Evolutionary conservation across 2,329 filamentous ascomycete species (phyloP).

Genomic region (Sporothrix dimorphospora): DNA sequence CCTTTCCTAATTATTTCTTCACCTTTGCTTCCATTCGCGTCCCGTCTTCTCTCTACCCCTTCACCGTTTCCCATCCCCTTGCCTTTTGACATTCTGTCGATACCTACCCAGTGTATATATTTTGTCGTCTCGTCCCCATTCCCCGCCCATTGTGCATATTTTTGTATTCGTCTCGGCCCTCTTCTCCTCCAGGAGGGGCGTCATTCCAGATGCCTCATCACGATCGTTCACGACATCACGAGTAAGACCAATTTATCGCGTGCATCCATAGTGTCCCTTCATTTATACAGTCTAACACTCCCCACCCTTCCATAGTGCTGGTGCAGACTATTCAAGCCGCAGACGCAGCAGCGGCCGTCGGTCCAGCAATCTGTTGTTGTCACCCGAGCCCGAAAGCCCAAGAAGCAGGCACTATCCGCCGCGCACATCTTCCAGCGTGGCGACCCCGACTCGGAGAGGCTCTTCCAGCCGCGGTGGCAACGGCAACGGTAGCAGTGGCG

Average conservation of each 20-base stretch:
- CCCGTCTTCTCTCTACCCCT: background rate
- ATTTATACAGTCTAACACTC: background rate
- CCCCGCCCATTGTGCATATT: background rate
- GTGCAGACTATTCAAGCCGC: background rate
- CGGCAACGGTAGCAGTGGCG: background rate
- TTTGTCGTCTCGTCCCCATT: background rate
- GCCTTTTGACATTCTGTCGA: background rate
- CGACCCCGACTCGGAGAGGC: background rate
- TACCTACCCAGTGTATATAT: background rate
- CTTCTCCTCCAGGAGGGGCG: background rate
- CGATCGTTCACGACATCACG: constrained; percentile 18
- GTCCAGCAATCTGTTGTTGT: background rate
- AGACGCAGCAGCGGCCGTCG: background rate
- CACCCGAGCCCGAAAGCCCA: background rate
- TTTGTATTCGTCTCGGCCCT: background rate
- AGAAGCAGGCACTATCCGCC: background rate
- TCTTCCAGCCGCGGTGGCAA: background rate
- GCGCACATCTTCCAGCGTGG: background rate
- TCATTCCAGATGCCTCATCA: constrained; percentile 7
- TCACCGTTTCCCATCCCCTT: background rate
- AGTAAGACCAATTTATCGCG: constrained; percentile 10
- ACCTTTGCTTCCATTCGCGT: background rate
- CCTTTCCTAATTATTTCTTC: background rate
- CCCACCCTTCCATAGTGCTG: background rate
- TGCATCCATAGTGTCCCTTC: background rate